Base-by-base conservation (phyloP, 495 filamentous ascomycete genomes). In the Xylona heveae region DNA sequence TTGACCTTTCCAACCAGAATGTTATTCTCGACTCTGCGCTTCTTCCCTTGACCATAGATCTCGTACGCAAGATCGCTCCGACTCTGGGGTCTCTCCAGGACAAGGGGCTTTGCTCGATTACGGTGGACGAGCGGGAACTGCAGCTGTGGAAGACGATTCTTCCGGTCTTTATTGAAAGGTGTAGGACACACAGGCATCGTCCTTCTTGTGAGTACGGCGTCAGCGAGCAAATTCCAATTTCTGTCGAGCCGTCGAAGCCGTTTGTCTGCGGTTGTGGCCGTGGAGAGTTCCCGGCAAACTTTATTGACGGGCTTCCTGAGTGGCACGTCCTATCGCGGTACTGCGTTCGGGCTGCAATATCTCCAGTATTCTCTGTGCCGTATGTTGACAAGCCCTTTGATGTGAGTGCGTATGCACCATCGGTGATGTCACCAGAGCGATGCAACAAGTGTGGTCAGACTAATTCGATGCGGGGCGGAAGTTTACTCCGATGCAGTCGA, bases 81-180 rank as follows among this genome's bases (percentile, higher is more conserved):
- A 52, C 58, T 23, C 33, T 61, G 6, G 21, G 42, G 0, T 6
- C 47, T 4, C 15, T 58, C 9, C 35, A 38, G 7, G 33, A 32
- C 8, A 32, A 47, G 0, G 37, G 49, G 24, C 32, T 45, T 20
- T 48, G 42, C 34, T 34, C 36, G 10, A 35, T 66, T 19, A 42
- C 8, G 3, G 48, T 61, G 8, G 40, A 50, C 17, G 47, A 58
- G 16, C 51, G 42, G 8, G 65, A 68, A 43, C 37, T 64, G 5
- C 23, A 19, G 7, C 49, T 63, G 8, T 71, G 63, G 68, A 66
- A 63, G 41, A 36, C 49, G 16, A 30, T 49, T 1, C 37, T 69
- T 8, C 53, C 64, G 1, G 55, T 57, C 3, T 44, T 59, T 19
- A 57, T 51, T 5, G 67, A 72, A 42, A 53, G 67, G 4, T 71